These are phyloP conservation scores for Cyphellophora attinorum DNA, from an alignment of 2,329 filamentous ascomycete genomes.

Conservation along the genomic window DNA sequence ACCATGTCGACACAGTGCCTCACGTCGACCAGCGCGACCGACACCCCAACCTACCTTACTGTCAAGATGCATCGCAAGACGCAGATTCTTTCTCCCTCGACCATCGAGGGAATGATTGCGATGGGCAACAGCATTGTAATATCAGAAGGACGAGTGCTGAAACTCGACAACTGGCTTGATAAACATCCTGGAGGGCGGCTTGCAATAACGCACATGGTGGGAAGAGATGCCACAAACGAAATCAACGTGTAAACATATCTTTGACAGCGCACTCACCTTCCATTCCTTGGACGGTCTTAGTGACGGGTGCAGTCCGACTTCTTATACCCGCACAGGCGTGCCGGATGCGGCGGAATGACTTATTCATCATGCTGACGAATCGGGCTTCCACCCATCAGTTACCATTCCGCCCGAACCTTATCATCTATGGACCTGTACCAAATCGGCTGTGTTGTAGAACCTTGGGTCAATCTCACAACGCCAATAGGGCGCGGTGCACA, in stretches of 20 bases:
- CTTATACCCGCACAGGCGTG: background rate
- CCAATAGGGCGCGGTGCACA: slow-evolving; percentile 46
- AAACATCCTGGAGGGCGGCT: slow-evolving; percentile 51
- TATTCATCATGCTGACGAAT: background rate
- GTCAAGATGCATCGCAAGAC: no score
- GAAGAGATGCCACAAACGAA: slow-evolving; percentile 50
- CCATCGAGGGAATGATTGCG: slow-evolving; percentile 44
- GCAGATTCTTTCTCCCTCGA: slow-evolving; percentile 32
- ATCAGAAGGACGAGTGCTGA: slow-evolving; percentile 44
- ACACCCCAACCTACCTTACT: no score
- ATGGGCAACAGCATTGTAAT: slow-evolving; percentile 48
- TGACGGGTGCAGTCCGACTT: no score
- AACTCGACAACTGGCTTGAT: slow-evolving; percentile 49
- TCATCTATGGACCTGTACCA: slow-evolving; percentile 51
- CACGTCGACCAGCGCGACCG: no score
- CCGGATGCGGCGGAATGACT: background rate
- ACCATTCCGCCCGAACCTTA: slow-evolving; percentile 46
- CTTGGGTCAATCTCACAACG: slow-evolving; percentile 50
- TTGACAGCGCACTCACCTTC: no score
- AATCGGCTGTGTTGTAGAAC: slow-evolving; percentile 46
- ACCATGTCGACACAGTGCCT: no score
- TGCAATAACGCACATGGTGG: slow-evolving; percentile 53
- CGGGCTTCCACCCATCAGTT: slow-evolving; percentile 37
- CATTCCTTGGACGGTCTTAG: no score
- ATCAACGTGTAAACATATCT: slow-evolving; percentile 51